These are phyloP conservation scores for Sphagnum magellanicum DNA, from an alignment of 228 moss, liverwort and hornwort species.

Conservation along the genomic window DNA sequence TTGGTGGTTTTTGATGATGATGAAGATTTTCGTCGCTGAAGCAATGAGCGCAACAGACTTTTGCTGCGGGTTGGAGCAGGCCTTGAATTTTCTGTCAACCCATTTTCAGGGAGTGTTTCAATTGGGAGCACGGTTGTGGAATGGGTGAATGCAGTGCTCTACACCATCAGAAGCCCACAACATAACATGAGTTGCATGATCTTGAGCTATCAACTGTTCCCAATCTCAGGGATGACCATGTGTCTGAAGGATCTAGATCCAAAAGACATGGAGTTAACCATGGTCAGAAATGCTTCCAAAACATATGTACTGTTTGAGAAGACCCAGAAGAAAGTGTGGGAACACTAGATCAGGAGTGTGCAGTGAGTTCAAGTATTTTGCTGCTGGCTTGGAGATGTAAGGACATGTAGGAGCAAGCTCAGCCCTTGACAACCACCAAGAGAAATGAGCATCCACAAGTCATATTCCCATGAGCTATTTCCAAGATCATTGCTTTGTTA, in stretches of 20 bases:
- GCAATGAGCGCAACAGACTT: conserved; percentile 51
- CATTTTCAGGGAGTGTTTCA: conserved; percentile 11
- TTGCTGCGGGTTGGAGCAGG: conserved; percentile 35
- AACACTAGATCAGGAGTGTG: background rate
- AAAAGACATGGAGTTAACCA: too few relatives aligned
- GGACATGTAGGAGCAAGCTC: too few relatives aligned
- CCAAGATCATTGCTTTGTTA: background rate
- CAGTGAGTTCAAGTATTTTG: too few relatives aligned
- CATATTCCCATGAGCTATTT: too few relatives aligned
- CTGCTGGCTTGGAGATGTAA: too few relatives aligned
- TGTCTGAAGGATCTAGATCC: background rate
- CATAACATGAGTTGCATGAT: background rate
- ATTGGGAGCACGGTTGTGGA: conserved; percentile 15
- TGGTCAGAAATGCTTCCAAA: background rate
- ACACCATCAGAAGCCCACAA: conserved; percentile 1
- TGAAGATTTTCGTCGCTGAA: conserved; percentile 29
- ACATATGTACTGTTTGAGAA: background rate
- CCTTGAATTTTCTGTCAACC: conserved; percentile 13
- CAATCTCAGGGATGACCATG: background rate
- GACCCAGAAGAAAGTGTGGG: background rate
- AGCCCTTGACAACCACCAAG: too few relatives aligned
- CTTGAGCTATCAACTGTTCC: conserved; percentile 1
- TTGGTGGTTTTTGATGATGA: too few relatives aligned
- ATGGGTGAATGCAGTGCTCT: conserved; percentile 14
- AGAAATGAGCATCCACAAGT: too few relatives aligned